phyloP scores from a whole-genome alignment of 192 early-diverging fungal species.

The Gigaspora rosea region DNA sequence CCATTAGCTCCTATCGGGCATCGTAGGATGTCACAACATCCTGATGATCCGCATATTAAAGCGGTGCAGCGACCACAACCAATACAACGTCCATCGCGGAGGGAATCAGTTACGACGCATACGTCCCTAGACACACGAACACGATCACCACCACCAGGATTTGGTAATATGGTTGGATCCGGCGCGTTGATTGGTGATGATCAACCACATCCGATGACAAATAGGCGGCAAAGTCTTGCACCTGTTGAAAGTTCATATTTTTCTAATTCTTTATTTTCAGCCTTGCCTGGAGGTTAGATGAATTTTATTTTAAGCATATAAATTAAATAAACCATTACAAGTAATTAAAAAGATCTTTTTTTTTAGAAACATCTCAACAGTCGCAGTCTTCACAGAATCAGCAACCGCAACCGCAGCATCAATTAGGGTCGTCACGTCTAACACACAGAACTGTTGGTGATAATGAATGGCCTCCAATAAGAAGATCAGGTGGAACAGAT shows the following conservation, averaged over 20 bases:
- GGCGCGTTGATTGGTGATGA: constrained; percentile 14
- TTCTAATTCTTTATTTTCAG: constrained; percentile 31
- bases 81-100: constrained; percentile 40
- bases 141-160: constrained; percentile 30
- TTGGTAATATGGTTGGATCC: constrained; percentile 25
- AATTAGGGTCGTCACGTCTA: not conserved
- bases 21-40: constrained; percentile 43
- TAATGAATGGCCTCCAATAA: constrained; percentile 30
- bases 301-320: not conserved
- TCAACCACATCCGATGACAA: constrained; percentile 5
- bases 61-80: constrained; percentile 46
- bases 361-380: not conserved
- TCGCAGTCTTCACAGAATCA: constrained; percentile 2
- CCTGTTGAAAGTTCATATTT: constrained; percentile 22
- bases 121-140: not conserved
- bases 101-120: not conserved
- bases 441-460: constrained; percentile 13
- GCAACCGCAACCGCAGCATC: constrained; percentile 6
- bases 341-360: not conserved
- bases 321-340: not conserved
- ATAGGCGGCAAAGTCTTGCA: constrained; percentile 25
- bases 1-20: constrained; percentile 50
- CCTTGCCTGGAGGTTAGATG: constrained; percentile 29
- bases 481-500: not conserved
- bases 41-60: constrained; percentile 40